Conservation (phyloP, 192 early-diverging fungal species). For the Umbelopsis sp. region DNA sequence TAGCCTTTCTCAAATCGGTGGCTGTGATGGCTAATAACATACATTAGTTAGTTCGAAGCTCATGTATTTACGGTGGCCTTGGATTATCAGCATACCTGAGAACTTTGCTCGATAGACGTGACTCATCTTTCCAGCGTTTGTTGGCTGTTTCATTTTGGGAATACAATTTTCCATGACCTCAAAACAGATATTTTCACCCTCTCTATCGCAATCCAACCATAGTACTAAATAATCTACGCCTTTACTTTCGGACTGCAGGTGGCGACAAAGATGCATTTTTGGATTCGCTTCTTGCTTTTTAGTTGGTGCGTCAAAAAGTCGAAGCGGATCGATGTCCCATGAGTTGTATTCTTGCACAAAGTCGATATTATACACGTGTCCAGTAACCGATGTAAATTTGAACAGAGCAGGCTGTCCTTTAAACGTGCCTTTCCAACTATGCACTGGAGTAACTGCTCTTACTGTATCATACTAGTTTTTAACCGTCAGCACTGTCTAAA, state of each 20-base stretch:
- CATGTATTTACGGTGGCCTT: not conserved
- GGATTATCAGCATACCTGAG: slow-evolving; percentile 28
- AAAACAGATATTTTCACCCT: slow-evolving; percentile 60
- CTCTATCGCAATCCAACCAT: slow-evolving; percentile 59
- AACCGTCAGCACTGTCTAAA: not conserved
- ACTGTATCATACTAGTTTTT: slow-evolving; percentile 25
- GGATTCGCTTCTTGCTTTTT: slow-evolving; percentile 51
- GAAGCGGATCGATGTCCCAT: slow-evolving; percentile 51
- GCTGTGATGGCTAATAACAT: slow-evolving; percentile 38
- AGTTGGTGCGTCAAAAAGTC: slow-evolving; percentile 47
- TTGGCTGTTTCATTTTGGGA: slow-evolving; percentile 35
- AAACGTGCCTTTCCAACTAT: slow-evolving; percentile 37
- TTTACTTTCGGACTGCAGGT: slow-evolving; percentile 48
- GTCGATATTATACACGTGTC: slow-evolving; percentile 47
- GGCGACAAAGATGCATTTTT: slow-evolving; percentile 46
- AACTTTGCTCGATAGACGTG: slow-evolving; percentile 41
- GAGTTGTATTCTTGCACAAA: slow-evolving; percentile 46
- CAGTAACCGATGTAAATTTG: slow-evolving; percentile 45
- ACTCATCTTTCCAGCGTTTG: slow-evolving; percentile 28
- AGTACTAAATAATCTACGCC: slow-evolving; percentile 49
- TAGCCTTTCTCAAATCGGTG: slow-evolving; percentile 45
- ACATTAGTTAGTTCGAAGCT: not conserved
- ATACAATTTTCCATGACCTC: slow-evolving; percentile 48
- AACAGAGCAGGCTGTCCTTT: slow-evolving; percentile 27
- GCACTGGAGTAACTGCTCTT: slow-evolving; percentile 34